Base-by-base conservation (phyloP, 1,284 basidiomycete genomes). In the Ganoderma multipileum region DNA sequence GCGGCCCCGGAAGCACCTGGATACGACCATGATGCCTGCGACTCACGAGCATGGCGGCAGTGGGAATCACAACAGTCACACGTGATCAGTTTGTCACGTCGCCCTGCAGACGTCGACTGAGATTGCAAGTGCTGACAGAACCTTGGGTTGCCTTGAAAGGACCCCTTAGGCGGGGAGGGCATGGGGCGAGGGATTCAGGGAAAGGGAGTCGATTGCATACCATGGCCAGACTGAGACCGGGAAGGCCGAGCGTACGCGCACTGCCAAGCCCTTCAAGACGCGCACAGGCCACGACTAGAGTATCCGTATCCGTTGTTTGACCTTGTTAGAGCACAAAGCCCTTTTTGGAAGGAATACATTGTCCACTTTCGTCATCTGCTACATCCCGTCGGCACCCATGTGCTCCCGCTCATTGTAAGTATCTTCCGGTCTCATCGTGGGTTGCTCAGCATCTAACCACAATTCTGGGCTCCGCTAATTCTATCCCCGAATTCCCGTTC, bases 321-420 rank as follows among this genome's bases (percentile, higher is more conserved):
- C 42, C 9, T 2, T 71, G 65, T 71, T 71, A 71, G 63, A 65
- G 65, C 63, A 55, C 28, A 71, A 69, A 63, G 65, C 63, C 12
- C 42, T 54, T 68, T 30, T 52, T 12, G 61, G 64, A 57, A 47
- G 20, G 2, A 5, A 20, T 7, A n/a, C 20, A 11, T 44, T 44
- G 5, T 20, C 42, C 33, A 3, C 33, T 33, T 33, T 33, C 33
- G 33, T 33, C 33, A 3, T 8, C 33, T 33, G 8, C 33, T 33
- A 3, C 33, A 44, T 47, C 6, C 44, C n/a, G 8, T n/a, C 39
- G 60, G 14, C 36, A 38, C 33, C 44, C 60, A 52, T 57, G n/a
- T 8, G 14, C 41, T 36, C 36, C 30, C 30, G 38, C 38, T 39
- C 38, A 39, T 14, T 39, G 38, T n/a, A n/a, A n/a, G n/a, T 14